Evolutionary conservation across 805 yeast species (phyloP), one percentile per base, ranked within the genome.

Genomic region (Starmerella asiatica): DNA sequence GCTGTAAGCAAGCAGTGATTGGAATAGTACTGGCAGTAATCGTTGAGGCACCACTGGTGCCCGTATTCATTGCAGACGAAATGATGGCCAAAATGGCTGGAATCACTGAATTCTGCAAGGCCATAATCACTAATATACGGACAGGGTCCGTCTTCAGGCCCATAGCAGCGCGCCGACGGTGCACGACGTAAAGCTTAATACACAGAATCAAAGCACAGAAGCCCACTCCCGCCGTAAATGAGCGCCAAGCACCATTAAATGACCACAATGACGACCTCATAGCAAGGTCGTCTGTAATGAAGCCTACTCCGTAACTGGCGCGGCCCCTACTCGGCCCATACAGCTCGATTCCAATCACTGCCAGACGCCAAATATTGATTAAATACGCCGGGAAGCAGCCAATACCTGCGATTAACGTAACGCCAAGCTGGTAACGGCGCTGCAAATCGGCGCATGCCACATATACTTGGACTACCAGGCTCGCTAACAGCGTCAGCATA

Each of bases 81-180:
- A 76, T 53, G 34, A 84, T 66, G 24, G 79, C 71, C 36, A 88
- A 50, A 9, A 76, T 58, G 0, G 91, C 72, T 3, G 97, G 96
- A 16, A 83, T 61, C 8, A 85, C 57, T 68, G 86, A 70, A 0
- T 94, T 76, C 58, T 91, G 97, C 12, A 74, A 60, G 0, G 83
- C 64, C 88, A 82, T 82, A 39, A 86, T 78, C 43, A 83, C 60
- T 33, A 91, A 60, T 27, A 85, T 73, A 56, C 84, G 94, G 56
- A 81, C 73, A 20, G 81, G 75, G 46, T 79, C 86, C 53, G 86
- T 83, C 55, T 83, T 94, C 43, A 84, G 63, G 0, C 98, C 98
- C 36, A 86, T 57, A 45, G 63, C 71, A 39, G 84, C 67, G 57
- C 98, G 71, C 4, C 83, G 69, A 42, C 75, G 67, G 20, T 83